Evolutionary conservation across 345 rosid species (phyloP).

Genomic region (Citrus maxima): DNA sequence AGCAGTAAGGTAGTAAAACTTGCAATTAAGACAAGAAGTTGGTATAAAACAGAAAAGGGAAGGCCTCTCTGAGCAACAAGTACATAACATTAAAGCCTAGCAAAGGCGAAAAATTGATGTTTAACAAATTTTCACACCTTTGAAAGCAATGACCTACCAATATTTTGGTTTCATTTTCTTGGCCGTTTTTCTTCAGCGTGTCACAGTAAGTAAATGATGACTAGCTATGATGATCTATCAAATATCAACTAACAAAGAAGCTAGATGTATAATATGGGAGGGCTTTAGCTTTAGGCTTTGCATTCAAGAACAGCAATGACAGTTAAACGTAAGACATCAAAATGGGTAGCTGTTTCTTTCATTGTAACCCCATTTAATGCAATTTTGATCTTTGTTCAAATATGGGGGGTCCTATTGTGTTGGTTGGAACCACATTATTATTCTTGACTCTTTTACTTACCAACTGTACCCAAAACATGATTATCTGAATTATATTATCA

Average conservation of each 20-base stretch:
- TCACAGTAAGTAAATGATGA: not conserved
- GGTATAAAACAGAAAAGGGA: not conserved
- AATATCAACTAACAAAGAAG: not conserved
- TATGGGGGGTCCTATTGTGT: not conserved
- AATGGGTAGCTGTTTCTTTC: not conserved
- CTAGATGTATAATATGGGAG: not conserved
- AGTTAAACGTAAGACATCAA: not conserved
- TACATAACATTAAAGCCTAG: not conserved
- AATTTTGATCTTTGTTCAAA: not conserved
- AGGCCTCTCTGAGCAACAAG: not conserved
- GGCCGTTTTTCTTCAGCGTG: not conserved
- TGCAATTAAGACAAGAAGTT: not conserved
- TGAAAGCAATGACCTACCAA: not conserved
- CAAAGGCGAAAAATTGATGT: not conserved
- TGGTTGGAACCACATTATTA: slow-evolving; percentile 4
- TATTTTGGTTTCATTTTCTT: not conserved
- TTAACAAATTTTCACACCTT: not conserved
- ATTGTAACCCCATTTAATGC: not conserved
- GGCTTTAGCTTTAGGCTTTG: not conserved
- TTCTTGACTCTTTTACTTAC: not conserved
- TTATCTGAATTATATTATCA: not conserved
- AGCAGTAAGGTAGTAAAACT: not conserved
- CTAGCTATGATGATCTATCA: not conserved
- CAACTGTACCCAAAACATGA: not conserved
- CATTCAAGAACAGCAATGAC: slow-evolving; percentile 7